Evolutionary conservation across 1,284 basidiomycete species (phyloP).

Genomic region (Phaffia rhodozyma): DNA sequence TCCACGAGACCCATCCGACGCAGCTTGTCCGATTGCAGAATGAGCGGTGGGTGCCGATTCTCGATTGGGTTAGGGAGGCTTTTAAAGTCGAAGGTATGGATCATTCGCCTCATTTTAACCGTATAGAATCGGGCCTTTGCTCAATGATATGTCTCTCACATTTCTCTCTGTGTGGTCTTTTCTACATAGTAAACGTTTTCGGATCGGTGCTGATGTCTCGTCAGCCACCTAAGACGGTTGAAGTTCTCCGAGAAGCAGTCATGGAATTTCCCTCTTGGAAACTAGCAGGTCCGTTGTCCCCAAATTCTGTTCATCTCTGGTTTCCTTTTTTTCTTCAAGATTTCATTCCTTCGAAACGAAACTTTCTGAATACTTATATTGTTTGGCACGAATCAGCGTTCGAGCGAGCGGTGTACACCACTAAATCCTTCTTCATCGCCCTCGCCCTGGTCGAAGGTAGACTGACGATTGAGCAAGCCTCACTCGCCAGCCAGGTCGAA

Average conservation of each 20-base stretch:
- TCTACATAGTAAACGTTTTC: constrained; percentile 45
- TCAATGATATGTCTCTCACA: background rate
- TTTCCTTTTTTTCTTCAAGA: background rate
- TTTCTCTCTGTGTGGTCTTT: background rate
- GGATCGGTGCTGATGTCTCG: constrained; percentile 53
- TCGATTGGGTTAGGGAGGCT: constrained; percentile 60
- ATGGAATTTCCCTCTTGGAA: constrained; percentile 63
- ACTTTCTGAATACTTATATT: background rate
- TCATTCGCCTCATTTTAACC: background rate
- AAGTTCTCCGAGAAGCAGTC: constrained; percentile 49
- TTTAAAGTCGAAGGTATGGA: constrained; percentile 45
- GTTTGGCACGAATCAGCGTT: constrained; percentile 49
- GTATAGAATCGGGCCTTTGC: background rate
- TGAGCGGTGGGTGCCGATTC: constrained; percentile 80
- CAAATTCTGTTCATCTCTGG: background rate
- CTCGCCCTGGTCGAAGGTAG: constrained; percentile 68
- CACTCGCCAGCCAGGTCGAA: constrained; percentile 78
- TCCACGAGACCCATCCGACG: constrained; percentile 65
- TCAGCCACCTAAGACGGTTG: constrained; percentile 56
- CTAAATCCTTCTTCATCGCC: constrained; percentile 84
- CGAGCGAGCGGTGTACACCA: constrained; percentile 78
- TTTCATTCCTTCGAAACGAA: background rate
- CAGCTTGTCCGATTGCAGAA: constrained; percentile 67
- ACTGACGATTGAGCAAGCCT: constrained; percentile 70
- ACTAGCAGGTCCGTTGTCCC: constrained; percentile 60